phyloP scores from a whole-genome alignment of 2,329 filamentous ascomycete genomes.

The Neonectria coccinea region DNA sequence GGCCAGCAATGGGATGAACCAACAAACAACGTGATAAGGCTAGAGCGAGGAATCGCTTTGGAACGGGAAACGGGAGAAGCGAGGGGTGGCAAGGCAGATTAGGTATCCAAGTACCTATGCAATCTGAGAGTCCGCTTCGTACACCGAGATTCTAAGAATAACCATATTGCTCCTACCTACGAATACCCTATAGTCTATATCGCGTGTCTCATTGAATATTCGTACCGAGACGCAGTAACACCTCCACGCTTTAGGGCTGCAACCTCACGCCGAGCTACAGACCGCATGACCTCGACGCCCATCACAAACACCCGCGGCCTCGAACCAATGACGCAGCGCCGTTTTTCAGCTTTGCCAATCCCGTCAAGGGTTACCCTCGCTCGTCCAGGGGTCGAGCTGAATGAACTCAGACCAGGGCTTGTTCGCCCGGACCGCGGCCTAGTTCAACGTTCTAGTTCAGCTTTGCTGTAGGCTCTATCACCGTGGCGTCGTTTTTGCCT shows the following conservation, averaged over 20 bases:
- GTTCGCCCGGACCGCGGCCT: not conserved
- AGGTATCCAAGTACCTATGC: no score
- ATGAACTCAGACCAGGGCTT: constrained; percentile 1
- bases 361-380: not conserved
- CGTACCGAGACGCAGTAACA: not conserved
- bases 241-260: not conserved
- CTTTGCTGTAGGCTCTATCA: not conserved
- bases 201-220: not conserved
- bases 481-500: no score
- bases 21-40: no score
- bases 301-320: not conserved
- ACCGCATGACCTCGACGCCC: no score
- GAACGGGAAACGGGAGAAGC: no score
- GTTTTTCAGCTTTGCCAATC: not conserved
- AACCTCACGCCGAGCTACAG: not conserved
- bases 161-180: no score
- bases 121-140: no score
- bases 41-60: no score
- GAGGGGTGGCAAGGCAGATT: no score
- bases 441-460: not conserved
- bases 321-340: not conserved
- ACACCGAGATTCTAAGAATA: no score
- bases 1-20: no score
- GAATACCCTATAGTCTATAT: not conserved
- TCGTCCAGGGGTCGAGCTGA: constrained; percentile 12